A percentile compares a stretch with the other conserved stretches of the same genome.
phyloP scores from a whole-genome alignment of 2,329 filamentous ascomycete species.

The Ophiostoma quercus region DNA sequence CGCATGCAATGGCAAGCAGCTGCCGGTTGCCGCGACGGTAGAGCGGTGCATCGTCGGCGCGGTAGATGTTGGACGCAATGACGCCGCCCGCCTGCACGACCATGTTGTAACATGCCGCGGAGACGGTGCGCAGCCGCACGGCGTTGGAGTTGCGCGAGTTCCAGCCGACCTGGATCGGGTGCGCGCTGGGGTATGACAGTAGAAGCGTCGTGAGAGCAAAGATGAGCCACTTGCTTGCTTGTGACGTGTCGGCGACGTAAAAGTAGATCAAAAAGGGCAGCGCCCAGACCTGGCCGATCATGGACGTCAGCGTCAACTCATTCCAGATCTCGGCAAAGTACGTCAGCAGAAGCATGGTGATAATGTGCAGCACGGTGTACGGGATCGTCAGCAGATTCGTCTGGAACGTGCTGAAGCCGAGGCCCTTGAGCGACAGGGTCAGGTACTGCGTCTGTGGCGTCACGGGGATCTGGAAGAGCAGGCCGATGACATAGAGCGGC shows the following conservation, averaged over 20 bases:
- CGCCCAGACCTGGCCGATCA: conserved; percentile 53
- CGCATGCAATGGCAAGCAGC: conserved; percentile 44
- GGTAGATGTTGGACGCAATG: conserved; percentile 40
- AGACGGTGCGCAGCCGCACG: conserved; percentile 57
- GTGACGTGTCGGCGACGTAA: conserved; percentile 37
- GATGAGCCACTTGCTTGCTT: conserved; percentile 40
- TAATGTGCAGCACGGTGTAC: conserved; percentile 37
- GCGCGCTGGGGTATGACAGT: conserved; percentile 40
- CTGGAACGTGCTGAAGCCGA: conserved; percentile 57
- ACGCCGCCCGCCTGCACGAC: conserved; percentile 42
- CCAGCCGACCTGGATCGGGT: conserved; percentile 47
- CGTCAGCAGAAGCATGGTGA: conserved; percentile 37
- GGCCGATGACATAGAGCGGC: conserved; percentile 50
- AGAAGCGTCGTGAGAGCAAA: conserved; percentile 41
- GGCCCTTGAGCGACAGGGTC: conserved; percentile 51
- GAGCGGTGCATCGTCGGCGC: conserved; percentile 39
- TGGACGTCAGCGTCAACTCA: conserved; percentile 46
- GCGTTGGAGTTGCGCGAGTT: conserved; percentile 55
- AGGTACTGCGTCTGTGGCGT: conserved; percentile 49
- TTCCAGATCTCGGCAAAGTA: conserved; percentile 43
- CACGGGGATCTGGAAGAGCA: conserved; percentile 51
- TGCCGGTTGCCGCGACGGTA: conserved; percentile 53
- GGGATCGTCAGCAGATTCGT: conserved; percentile 61
- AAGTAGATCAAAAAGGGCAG: conserved; percentile 54
- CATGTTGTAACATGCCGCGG: conserved; percentile 60